Evolutionary conservation across 148 eudicot species (phyloP).

Genomic region (Salicornia ramosissima): DNA sequence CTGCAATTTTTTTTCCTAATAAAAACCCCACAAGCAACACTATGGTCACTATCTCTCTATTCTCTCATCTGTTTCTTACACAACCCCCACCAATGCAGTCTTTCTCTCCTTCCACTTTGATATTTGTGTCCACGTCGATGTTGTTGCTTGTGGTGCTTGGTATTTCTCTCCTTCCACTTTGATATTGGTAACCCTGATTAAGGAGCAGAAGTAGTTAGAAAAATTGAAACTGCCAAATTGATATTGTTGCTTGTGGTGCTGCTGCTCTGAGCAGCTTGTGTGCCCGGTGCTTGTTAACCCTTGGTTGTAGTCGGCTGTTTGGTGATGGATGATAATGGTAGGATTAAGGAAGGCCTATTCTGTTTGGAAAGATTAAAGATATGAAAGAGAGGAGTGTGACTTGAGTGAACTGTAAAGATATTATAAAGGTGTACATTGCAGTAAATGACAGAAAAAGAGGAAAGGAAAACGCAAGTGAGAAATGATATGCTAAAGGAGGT

Average conservation of each 20-base stretch:
- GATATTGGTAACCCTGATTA: too few relatives aligned
- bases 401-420: background rate
- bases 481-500: background rate
- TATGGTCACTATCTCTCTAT: too few relatives aligned
- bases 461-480: background rate
- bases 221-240: background rate
- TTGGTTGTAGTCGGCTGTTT: background rate
- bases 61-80: too few relatives aligned
- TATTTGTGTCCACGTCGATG: too few relatives aligned
- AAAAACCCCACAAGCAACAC: too few relatives aligned
- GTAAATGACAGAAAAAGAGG: background rate
- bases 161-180: too few relatives aligned
- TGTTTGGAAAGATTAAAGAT: background rate
- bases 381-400: background rate
- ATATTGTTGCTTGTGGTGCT: background rate
- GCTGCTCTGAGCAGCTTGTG: background rate
- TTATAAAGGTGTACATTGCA: too few relatives aligned
- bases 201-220: too few relatives aligned
- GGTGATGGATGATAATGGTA: background rate
- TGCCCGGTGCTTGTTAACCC: background rate
- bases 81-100: too few relatives aligned
- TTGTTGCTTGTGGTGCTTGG: too few relatives aligned
- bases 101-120: too few relatives aligned
- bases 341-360: background rate
- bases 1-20: too few relatives aligned